Evolutionary conservation across 257 asterid genomes (phyloP).

Genomic region (Eustoma russellianum): DNA sequence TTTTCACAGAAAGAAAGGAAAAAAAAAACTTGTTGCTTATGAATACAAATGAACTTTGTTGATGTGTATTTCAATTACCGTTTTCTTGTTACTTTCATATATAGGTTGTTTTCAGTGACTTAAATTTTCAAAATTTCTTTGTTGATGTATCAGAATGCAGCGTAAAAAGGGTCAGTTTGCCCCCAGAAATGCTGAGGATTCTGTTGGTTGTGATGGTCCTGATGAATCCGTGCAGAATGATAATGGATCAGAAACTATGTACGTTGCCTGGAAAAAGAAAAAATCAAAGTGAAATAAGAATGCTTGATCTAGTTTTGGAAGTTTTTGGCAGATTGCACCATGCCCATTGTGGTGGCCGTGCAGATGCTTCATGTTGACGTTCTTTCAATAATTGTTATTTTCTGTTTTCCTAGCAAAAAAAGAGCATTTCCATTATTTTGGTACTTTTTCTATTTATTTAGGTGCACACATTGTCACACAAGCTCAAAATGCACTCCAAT

Average conservation of each 20-base stretch:
- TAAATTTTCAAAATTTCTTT: too few relatives aligned
- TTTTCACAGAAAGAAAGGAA: too few relatives aligned
- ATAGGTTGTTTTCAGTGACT: too few relatives aligned
- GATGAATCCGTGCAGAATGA: slow-evolving; percentile 18
- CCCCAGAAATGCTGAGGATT: slow-evolving; percentile 15
- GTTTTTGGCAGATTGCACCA: not conserved
- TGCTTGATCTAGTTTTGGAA: not conserved
- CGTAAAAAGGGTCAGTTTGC: slow-evolving; percentile 41
- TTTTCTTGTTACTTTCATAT: too few relatives aligned
- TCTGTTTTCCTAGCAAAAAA: not conserved
- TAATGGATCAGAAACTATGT: slow-evolving; percentile 23
- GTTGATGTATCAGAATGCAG: slow-evolving; percentile 25
- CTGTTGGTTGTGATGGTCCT: slow-evolving; percentile 1
- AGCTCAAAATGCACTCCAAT: slow-evolving; percentile 37
- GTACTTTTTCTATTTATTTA: slow-evolving; percentile 6
- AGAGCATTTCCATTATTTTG: not conserved
- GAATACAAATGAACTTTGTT: too few relatives aligned
- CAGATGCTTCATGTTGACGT: not conserved
- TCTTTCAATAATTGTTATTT: not conserved
- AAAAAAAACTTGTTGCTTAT: too few relatives aligned
- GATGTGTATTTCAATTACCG: too few relatives aligned
- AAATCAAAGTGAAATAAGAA: not conserved
- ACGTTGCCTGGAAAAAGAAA: slow-evolving; percentile 2
- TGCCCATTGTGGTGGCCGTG: not conserved
- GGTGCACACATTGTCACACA: slow-evolving; percentile 33